Conservation (phyloP, 1,284 basidiomycete genomes). For the Ustilago cynodontis region DNA sequence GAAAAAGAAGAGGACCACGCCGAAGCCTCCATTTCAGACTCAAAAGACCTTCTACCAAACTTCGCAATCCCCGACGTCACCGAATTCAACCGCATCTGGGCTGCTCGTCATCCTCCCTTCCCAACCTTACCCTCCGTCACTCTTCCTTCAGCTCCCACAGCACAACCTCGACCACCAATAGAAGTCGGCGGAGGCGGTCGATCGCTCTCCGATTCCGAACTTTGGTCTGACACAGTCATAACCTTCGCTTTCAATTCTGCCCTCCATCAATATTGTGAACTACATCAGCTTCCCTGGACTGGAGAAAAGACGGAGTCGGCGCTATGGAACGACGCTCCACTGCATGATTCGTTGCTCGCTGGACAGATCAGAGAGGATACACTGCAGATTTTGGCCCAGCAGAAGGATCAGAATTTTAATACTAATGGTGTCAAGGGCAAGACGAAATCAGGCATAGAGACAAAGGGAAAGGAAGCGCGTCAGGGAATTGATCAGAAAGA, state of each 20-base stretch:
- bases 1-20: slow-evolving; percentile 4
- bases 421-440: too few species aligned
- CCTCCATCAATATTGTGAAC: slow-evolving; percentile 4
- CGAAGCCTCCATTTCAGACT: too few species aligned
- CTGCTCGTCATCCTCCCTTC: background rate
- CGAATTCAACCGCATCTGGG: slow-evolving; percentile 19
- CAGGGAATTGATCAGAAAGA: background rate
- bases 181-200: slow-evolving; percentile 41
- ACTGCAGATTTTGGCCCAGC: slow-evolving; percentile 17
- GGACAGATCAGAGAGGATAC: slow-evolving; percentile 22
- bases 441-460: too few species aligned
- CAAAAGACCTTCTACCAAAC: background rate
- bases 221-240: slow-evolving; percentile 18
- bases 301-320: slow-evolving; percentile 4
- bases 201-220: slow-evolving; percentile 22
- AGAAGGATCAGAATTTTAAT: background rate
- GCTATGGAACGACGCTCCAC: slow-evolving; percentile 36
- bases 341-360: slow-evolving; percentile 18
- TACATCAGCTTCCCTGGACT: slow-evolving; percentile 8
- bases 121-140: background rate
- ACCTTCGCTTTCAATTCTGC: slow-evolving; percentile 21
- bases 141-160: background rate
- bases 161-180: slow-evolving; percentile 16
- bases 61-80: slow-evolving; percentile 32
- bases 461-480: background rate